These are phyloP conservation scores for Bolboschoenus planiculmis DNA, from an alignment of 176 grass and related monocot species.

Conservation along the genomic window DNA sequence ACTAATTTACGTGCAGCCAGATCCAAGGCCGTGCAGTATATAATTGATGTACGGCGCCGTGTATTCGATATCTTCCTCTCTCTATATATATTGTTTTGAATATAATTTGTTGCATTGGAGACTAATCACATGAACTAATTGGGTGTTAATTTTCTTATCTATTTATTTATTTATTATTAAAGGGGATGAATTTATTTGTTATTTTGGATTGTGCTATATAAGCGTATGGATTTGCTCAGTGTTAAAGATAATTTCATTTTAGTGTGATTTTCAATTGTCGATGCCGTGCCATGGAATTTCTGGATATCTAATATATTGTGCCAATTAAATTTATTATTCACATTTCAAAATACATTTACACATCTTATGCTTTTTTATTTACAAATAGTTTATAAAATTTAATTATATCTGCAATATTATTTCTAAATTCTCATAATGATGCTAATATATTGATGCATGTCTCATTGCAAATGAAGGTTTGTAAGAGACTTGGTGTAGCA, in stretches of 20 bases:
- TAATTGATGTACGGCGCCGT: conserved; percentile 44
- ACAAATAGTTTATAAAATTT: background rate
- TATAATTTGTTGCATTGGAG: background rate
- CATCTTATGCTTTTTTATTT: background rate
- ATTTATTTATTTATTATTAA: background rate
- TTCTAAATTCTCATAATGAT: background rate
- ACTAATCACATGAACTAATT: background rate
- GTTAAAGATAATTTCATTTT: background rate
- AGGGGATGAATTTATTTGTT: background rate
- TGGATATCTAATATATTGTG: too few relatives aligned
- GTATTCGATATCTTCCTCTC: background rate
- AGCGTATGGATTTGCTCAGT: background rate
- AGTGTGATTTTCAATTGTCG: background rate
- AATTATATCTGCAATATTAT: background rate
- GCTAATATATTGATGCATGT: background rate
- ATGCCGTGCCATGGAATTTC: background rate
- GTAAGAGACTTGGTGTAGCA: conserved; percentile 27
- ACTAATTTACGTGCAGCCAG: conserved; percentile 26
- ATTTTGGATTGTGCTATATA: background rate
- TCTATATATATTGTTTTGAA: background rate
- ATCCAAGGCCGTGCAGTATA: conserved; percentile 42
- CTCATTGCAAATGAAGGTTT: conserved; percentile 31
- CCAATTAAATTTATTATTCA: too few relatives aligned
- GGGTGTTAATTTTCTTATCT: background rate
- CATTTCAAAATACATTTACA: background rate